These are phyloP conservation scores for Botryotinia narcissicola DNA, from an alignment of 2,329 filamentous ascomycete genomes.

Conservation along the genomic window DNA sequence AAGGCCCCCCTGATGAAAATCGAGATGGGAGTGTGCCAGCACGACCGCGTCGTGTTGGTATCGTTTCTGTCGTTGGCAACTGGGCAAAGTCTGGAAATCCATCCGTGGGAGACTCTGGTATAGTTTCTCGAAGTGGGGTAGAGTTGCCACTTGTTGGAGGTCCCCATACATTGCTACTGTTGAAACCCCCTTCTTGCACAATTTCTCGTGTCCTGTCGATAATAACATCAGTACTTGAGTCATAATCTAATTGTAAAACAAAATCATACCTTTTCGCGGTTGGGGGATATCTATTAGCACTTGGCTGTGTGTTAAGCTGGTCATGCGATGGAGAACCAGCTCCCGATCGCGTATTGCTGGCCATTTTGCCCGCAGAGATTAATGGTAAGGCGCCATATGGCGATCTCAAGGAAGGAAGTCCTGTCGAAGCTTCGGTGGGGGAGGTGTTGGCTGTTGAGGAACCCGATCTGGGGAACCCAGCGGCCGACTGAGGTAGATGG, in stretches of 20 bases:
- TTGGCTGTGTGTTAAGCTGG: slow-evolving; percentile 46
- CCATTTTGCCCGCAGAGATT: slow-evolving; percentile 58
- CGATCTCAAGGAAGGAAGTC: slow-evolving; percentile 60
- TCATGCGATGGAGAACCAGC: slow-evolving; percentile 97
- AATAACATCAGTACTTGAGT: slow-evolving; percentile 16
- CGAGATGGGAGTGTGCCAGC: slow-evolving; percentile 95
- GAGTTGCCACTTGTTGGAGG: slow-evolving; percentile 96
- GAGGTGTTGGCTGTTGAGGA: slow-evolving; percentile 80
- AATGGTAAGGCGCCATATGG: slow-evolving; percentile 69
- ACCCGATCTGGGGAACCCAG: slow-evolving; percentile 51
- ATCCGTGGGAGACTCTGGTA: slow-evolving; percentile 93
- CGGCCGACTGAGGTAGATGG: slow-evolving; percentile 57
- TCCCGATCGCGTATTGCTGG: slow-evolving; percentile 68
- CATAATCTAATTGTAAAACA: background rate
- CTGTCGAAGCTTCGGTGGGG: slow-evolving; percentile 69
- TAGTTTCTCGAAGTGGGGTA: slow-evolving; percentile 92
- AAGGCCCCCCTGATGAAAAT: slow-evolving; percentile 74
- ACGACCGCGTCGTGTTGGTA: slow-evolving; percentile 72
- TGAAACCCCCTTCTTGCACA: slow-evolving; percentile 73
- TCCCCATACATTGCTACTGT: slow-evolving; percentile 78
- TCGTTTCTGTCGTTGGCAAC: slow-evolving; percentile 62
- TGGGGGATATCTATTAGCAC: slow-evolving; percentile 74
- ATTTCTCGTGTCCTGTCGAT: slow-evolving; percentile 80
- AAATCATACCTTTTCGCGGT: slow-evolving; percentile 74
- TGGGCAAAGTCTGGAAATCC: slow-evolving; percentile 88